Conservation (phyloP, 305 asterid species). For the Withania somnifera region DNA sequence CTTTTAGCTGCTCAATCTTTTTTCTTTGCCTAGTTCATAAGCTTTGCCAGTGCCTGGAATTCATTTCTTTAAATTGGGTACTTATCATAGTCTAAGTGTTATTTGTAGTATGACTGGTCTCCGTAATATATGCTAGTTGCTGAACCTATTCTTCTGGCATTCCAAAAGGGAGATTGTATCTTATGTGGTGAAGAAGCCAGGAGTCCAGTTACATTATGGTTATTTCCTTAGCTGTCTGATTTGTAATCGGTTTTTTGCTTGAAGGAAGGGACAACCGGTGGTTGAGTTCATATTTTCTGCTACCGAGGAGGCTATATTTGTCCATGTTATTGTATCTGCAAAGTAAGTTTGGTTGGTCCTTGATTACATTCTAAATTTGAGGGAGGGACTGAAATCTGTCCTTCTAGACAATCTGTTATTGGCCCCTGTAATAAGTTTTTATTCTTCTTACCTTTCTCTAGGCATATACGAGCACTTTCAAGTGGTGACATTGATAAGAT, state of each 20-base stretch:
- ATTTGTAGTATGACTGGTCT: not conserved
- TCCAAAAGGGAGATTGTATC: not conserved
- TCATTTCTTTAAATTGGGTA: not conserved
- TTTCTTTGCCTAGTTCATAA: not conserved
- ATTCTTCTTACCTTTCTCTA: slow-evolving; percentile 18
- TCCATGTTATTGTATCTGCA: slow-evolving; percentile 83
- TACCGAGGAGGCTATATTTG: slow-evolving; percentile 86
- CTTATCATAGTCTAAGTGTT: not conserved
- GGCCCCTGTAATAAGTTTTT: not conserved
- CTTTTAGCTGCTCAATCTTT: not conserved
- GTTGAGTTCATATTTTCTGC: slow-evolving; percentile 89
- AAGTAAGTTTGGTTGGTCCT: slow-evolving; percentile 40
- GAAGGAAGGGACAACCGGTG: slow-evolving; percentile 96
- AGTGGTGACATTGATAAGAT: slow-evolving; percentile 64
- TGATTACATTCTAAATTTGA: slow-evolving; percentile 6
- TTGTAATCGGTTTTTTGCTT: slow-evolving; percentile 15
- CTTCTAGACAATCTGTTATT: not conserved
- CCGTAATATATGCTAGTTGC: not conserved
- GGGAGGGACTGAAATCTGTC: not conserved
- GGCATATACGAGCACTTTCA: slow-evolving; percentile 87
- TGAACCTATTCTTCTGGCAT: not conserved
- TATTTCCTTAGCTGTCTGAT: slow-evolving; percentile 3
- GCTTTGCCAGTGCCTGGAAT: not conserved
- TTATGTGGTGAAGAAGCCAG: not conserved
- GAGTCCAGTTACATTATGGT: not conserved